Evolutionary conservation across 352 stramenopile genomes (phyloP).

Genomic region (Globisporangium ultimum): DNA sequence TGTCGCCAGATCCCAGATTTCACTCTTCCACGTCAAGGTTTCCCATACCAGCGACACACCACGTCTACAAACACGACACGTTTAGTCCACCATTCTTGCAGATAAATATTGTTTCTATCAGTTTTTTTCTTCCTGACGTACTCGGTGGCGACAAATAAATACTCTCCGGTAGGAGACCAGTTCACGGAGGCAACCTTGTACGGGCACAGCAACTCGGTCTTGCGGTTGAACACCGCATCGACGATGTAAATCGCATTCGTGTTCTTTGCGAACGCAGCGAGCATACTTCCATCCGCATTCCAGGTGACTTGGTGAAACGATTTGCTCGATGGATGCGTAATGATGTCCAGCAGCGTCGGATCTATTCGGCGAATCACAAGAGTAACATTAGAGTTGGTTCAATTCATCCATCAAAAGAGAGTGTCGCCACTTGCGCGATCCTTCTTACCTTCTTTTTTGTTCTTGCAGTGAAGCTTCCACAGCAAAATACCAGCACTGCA

Average conservation of each 20-base stretch:
- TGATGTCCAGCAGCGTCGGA: slow-evolving; percentile 53
- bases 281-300: slow-evolving; percentile 66
- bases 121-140: slow-evolving; percentile 20
- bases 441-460: slow-evolving; percentile 21
- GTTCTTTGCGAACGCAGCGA: slow-evolving; percentile 50
- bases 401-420: not conserved
- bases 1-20: slow-evolving; percentile 70
- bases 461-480: slow-evolving; percentile 59
- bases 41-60: slow-evolving; percentile 76
- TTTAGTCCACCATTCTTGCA: too few relatives aligned
- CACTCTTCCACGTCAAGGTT: slow-evolving; percentile 72
- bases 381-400: not conserved
- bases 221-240: slow-evolving; percentile 50
- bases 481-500: slow-evolving; percentile 53
- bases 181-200: slow-evolving; percentile 45
- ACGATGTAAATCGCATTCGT: slow-evolving; percentile 53
- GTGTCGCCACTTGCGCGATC: not conserved
- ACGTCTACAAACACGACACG: slow-evolving; percentile 21
- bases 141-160: slow-evolving; percentile 73
- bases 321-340: slow-evolving; percentile 49
- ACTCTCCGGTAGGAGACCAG: slow-evolving; percentile 82
- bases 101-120: too few relatives aligned
- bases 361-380: not conserved
- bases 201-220: slow-evolving; percentile 60
- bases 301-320: slow-evolving; percentile 57